Conservation (phyloP, 164 flowering plant species). For the Vitis cinerea region DNA sequence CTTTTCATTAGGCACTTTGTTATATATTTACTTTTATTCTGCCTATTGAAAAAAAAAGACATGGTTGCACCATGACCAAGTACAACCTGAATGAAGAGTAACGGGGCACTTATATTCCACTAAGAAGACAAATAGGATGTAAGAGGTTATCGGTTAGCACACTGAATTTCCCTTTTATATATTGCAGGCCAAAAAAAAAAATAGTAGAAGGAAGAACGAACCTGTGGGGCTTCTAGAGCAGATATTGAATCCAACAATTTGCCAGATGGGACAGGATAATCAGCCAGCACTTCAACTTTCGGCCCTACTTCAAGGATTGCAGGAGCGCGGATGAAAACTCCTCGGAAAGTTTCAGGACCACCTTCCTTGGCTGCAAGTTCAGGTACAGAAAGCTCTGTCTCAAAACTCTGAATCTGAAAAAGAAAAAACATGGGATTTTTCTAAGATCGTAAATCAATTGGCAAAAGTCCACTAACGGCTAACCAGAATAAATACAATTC, state of each 20-base stretch:
- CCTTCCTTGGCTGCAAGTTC: constrained; percentile 74
- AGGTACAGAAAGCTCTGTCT: constrained; percentile 71
- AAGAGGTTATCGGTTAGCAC: too few species aligned
- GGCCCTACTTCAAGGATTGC: constrained; percentile 88
- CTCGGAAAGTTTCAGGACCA: constrained; percentile 78
- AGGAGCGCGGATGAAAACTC: constrained; percentile 95
- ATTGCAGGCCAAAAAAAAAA: too few species aligned
- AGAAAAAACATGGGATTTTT: background rate
- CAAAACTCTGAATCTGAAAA: constrained; percentile 87
- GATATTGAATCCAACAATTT: constrained; percentile 26
- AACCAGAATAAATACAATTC: too few species aligned
- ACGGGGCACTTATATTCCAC: background rate
- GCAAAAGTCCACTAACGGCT: too few species aligned
- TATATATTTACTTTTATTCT: too few species aligned
- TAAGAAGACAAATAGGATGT: background rate
- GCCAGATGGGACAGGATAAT: constrained; percentile 43
- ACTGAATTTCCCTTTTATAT: too few species aligned
- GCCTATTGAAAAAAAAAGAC: background rate
- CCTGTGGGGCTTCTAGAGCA: constrained; percentile 43
- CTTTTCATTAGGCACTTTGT: too few species aligned
- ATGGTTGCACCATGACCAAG: background rate
- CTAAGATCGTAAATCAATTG: background rate
- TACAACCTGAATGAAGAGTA: background rate
- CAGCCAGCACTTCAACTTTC: constrained; percentile 86
- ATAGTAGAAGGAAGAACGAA: constrained; percentile 15